Conservation (phyloP, 306 rosid genomes). For the Sicyos edulis region DNA sequence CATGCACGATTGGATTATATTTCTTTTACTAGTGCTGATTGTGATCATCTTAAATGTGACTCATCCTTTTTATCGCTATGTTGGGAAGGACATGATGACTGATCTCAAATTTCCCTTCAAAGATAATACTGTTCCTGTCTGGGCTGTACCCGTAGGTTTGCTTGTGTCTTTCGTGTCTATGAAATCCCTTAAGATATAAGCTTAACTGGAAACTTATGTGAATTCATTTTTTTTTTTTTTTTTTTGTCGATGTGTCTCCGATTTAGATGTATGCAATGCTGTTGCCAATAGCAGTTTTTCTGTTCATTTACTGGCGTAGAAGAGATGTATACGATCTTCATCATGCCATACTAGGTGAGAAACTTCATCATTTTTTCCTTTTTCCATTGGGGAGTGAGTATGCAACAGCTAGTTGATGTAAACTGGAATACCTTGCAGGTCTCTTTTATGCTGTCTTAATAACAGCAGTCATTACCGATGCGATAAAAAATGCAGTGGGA, state of each 20-base stretch:
- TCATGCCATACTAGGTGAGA: slow-evolving; percentile 74
- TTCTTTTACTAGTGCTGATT: slow-evolving; percentile 53
- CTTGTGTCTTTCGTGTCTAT: neutral
- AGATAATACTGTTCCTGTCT: slow-evolving; percentile 71
- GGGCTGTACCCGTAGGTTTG: slow-evolving; percentile 79
- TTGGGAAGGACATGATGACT: slow-evolving; percentile 82
- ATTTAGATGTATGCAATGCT: slow-evolving; percentile 56
- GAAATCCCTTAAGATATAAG: neutral
- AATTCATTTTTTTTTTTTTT: neutral
- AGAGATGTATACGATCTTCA: slow-evolving; percentile 86
- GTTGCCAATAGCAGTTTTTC: slow-evolving; percentile 60
- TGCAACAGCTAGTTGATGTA: slow-evolving; percentile 19
- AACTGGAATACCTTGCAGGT: slow-evolving; percentile 38
- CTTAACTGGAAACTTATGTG: slow-evolving; percentile 25
- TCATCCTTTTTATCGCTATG: slow-evolving; percentile 83
- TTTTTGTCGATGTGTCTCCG: slow-evolving; percentile 20
- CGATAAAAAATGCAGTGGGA: slow-evolving; percentile 77
- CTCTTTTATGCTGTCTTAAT: slow-evolving; percentile 57
- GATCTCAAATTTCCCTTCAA: slow-evolving; percentile 78
- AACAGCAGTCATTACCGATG: slow-evolving; percentile 66
- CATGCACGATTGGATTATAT: slow-evolving; percentile 79
- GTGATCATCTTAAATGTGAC: slow-evolving; percentile 31
- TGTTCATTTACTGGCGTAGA: slow-evolving; percentile 59
- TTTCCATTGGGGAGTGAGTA: neutral
- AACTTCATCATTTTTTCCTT: slow-evolving; percentile 11